phyloP scores from a whole-genome alignment of 2,329 filamentous ascomycete genomes.

The Clarireedia homoeocarpa region DNA sequence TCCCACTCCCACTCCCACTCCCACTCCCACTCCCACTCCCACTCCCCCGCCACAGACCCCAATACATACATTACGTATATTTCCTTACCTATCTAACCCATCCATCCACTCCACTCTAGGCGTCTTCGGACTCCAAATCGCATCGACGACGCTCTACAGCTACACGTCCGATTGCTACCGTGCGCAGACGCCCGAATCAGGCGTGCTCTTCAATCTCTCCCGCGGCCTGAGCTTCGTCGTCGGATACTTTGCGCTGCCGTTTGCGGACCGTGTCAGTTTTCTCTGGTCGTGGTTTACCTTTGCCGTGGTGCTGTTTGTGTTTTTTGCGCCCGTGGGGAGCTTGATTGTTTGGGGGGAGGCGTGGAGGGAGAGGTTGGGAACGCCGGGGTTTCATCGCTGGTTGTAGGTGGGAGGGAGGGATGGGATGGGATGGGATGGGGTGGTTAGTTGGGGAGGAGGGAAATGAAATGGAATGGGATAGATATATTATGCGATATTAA shows the following conservation, averaged over 20 bases:
- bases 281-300: conserved; percentile 23
- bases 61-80: no score
- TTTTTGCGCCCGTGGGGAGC: conserved; percentile 19
- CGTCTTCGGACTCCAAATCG: conserved; percentile 25
- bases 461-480: not conserved
- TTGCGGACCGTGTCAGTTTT: conserved; percentile 17
- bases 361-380: conserved; percentile 19
- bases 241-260: conserved; percentile 23
- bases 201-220: conserved; percentile 23
- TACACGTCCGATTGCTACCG: conserved; percentile 26
- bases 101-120: not conserved
- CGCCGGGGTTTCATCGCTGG: conserved; percentile 20
- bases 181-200: conserved; percentile 23
- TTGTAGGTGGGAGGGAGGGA: conserved; percentile 11
- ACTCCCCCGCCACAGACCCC: not conserved
- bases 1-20: no score
- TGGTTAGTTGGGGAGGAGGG: no score
- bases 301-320: conserved; percentile 17
- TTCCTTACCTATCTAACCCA: not conserved
- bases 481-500: no score
- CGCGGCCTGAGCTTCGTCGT: conserved; percentile 24
- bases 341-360: conserved; percentile 24
- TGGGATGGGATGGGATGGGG: not conserved
- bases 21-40: no score
- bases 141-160: conserved; percentile 22